Evolutionary conservation across 805 yeast genomes (phyloP), one percentile per base, ranked within the genome.

Genomic region (Metschnikowia matae): DNA sequence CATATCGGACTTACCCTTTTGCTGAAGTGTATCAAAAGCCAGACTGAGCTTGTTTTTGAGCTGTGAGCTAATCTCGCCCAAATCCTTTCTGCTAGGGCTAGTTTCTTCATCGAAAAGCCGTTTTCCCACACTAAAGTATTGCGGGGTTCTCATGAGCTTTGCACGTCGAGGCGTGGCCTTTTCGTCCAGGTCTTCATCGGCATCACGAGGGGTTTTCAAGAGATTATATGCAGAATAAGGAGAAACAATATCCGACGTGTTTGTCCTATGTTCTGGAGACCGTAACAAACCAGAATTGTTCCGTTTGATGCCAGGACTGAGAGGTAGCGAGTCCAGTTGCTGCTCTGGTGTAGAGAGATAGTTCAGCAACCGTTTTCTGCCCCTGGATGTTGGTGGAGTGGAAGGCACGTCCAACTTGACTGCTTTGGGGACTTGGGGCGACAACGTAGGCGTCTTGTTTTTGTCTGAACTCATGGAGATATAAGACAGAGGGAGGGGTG

Each of bases 11-110:
- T 49, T 51, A 33, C 57, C 60, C 21, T 56, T 59, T 43, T 61
- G 63, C 55, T 72, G 74, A 43, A 73, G 54, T 52, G 72, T 67
- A 3, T 73, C 76, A 36, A 72, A 59, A 7, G 78, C 78, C 53
- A 68, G 68, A 47, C 70, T 69, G 39, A 73, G 59, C 53, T 62
- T 62, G 48, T 60, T 67, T 49, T 70, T 71, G 40, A 73, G 58
- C 54, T 71, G 74, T 26, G 64, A 52, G 52, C 74, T 70, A 43
- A 73, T 73, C 48, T 69, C 75, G 8, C 64, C 59, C 44, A 73
- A 59, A 32, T 70, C 75, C 37, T 68, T 74, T 35, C 59, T 62
- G 39, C 53, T 59, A 26, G 59, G 59, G 43, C 53, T 52, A 23
- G 54, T 31, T 11, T 68, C 73, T 17, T 67, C 72, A 31, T 59